phyloP scores from a whole-genome alignment of 225 moss, liverwort and hornwort species.

The Ulota crispa region DNA sequence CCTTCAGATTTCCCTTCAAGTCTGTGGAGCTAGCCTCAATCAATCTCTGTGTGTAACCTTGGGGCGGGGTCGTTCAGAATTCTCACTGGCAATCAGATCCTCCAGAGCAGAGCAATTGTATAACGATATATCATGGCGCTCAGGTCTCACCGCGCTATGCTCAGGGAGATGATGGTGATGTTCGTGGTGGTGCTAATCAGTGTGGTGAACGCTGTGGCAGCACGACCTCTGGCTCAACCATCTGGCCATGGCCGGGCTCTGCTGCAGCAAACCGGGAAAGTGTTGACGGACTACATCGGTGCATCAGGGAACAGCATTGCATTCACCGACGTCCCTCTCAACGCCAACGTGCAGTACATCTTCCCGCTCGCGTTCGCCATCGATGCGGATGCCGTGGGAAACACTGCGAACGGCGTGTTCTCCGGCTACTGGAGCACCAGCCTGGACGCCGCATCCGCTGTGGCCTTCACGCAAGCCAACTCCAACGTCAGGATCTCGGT shows the following conservation, averaged over 20 bases:
- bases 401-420: conserved; percentile 10
- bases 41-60: not conserved
- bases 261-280: not conserved
- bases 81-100: not conserved
- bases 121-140: not conserved
- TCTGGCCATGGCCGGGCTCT: conserved; percentile 11
- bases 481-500: not conserved
- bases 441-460: not conserved
- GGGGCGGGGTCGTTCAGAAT: not conserved
- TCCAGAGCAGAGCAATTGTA: not conserved
- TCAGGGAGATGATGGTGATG: not conserved
- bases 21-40: not conserved
- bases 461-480: not conserved
- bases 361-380: conserved; percentile 36
- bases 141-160: not conserved
- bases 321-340: conserved; percentile 23
- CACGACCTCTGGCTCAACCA: not conserved
- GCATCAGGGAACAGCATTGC: not conserved
- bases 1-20: not conserved
- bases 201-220: not conserved
- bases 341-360: not conserved
- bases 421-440: conserved; percentile 16
- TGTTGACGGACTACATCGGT: conserved; percentile 32
- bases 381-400: not conserved
- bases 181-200: not conserved